phyloP scores from a whole-genome alignment of 257 asterid species.

The Petunia secreta region DNA sequence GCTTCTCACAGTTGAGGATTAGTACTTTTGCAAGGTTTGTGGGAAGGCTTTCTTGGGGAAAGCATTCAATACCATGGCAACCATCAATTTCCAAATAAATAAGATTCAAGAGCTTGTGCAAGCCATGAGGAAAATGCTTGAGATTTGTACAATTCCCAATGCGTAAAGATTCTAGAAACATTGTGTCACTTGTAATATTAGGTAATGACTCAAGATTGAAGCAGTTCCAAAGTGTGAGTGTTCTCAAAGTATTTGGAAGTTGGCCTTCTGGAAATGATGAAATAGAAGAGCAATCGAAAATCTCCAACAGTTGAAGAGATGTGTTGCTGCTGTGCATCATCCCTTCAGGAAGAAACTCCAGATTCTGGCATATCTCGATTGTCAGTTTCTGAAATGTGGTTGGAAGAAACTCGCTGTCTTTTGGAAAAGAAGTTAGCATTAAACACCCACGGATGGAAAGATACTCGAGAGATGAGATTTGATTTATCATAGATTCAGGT shows the following conservation, averaged over 20 bases:
- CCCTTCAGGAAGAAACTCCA: slow-evolving; percentile 55
- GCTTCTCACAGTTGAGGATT: slow-evolving; percentile 47
- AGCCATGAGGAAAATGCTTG: slow-evolving; percentile 40
- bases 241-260: slow-evolving; percentile 46
- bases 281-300: slow-evolving; percentile 51
- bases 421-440: slow-evolving; percentile 47
- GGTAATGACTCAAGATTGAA: slow-evolving; percentile 52
- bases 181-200: slow-evolving; percentile 40
- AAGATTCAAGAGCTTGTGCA: slow-evolving; percentile 42
- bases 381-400: slow-evolving; percentile 54
- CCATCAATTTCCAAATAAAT: slow-evolving; percentile 51
- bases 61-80: slow-evolving; percentile 46
- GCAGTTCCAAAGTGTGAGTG: slow-evolving; percentile 53
- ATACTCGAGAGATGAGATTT: slow-evolving; percentile 39
- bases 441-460: slow-evolving; percentile 50
- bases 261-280: slow-evolving; percentile 48
- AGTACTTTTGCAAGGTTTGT: slow-evolving; percentile 42
- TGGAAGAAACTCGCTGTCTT: slow-evolving; percentile 35
- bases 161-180: slow-evolving; percentile 46
- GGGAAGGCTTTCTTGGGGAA: slow-evolving; percentile 51
- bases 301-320: slow-evolving; percentile 46
- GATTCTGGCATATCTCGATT: slow-evolving; percentile 44
- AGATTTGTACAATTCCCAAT: slow-evolving; percentile 54
- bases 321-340: slow-evolving; percentile 44
- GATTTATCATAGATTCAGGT: slow-evolving; percentile 45